phyloP scores from a whole-genome alignment of 2,329 filamentous ascomycete species.

The Talaromyces pinophilus region DNA sequence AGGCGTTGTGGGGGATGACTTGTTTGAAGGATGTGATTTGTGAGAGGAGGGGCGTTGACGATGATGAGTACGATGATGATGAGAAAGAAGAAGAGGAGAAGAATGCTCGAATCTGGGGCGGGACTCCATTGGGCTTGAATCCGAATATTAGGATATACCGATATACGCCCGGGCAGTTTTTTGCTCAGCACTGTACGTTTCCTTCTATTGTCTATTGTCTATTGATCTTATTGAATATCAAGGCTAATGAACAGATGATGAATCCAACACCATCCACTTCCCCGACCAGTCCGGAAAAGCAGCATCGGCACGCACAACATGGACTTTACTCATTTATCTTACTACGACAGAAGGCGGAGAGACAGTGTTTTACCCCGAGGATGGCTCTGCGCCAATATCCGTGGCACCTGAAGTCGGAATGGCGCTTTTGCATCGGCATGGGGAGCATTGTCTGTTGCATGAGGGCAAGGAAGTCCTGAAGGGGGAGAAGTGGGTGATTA shows the following conservation, averaged over 20 bases:
- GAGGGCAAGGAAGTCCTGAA: slow-evolving; percentile 76
- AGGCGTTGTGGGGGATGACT: slow-evolving; percentile 74
- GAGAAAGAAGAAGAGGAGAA: slow-evolving; percentile 22
- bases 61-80: slow-evolving; percentile 30
- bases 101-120: slow-evolving; percentile 64
- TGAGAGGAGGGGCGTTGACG: slow-evolving; percentile 32
- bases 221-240: not conserved
- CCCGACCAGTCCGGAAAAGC: slow-evolving; percentile 44
- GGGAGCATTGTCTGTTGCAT: slow-evolving; percentile 84
- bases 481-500: slow-evolving; percentile 88
- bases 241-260: slow-evolving; percentile 66
- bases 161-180: slow-evolving; percentile 83
- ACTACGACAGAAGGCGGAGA: slow-evolving; percentile 83
- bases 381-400: slow-evolving; percentile 61
- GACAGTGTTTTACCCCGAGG: slow-evolving; percentile 83
- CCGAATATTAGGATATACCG: slow-evolving; percentile 88
- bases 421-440: slow-evolving; percentile 83
- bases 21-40: slow-evolving; percentile 65
- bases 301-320: slow-evolving; percentile 70
- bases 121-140: slow-evolving; percentile 79
- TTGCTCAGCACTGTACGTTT: slow-evolving; percentile 82
- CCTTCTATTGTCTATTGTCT: not conserved
- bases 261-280: slow-evolving; percentile 72
- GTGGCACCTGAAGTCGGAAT: slow-evolving; percentile 80
- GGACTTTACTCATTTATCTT: slow-evolving; percentile 87